phyloP scores from a whole-genome alignment of 352 stramenopile species.

The Pythium sp. region DNA sequence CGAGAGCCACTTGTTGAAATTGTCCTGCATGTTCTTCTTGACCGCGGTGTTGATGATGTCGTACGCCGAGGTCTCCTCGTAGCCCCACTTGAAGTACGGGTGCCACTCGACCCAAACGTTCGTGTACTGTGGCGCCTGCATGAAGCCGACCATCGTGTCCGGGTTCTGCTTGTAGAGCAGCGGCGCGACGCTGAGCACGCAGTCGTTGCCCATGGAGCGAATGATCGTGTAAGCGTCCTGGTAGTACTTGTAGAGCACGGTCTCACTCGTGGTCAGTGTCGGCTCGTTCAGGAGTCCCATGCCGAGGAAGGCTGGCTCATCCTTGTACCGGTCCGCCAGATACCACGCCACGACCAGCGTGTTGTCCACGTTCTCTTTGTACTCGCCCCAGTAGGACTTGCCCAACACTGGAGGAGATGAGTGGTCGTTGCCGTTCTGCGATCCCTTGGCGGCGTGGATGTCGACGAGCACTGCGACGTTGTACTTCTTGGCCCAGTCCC shows the following conservation, averaged over 20 bases:
- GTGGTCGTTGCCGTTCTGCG: constrained; percentile 73
- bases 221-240: constrained; percentile 60
- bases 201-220: constrained; percentile 55
- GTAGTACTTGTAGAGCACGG: constrained; percentile 69
- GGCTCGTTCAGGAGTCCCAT: constrained; percentile 78
- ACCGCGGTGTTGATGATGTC: constrained; percentile 48
- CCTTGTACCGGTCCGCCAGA: constrained; percentile 61
- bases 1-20: constrained; percentile 39
- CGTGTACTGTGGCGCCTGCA: constrained; percentile 41
- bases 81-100: constrained; percentile 81
- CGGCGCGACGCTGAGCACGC: constrained; percentile 54
- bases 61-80: constrained; percentile 46
- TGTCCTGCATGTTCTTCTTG: constrained; percentile 34
- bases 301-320: constrained; percentile 66
- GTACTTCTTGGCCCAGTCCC: constrained; percentile 39
- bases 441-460: constrained; percentile 67
- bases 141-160: constrained; percentile 47
- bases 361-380: constrained; percentile 56
- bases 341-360: constrained; percentile 34
- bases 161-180: constrained; percentile 50
- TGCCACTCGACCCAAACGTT: constrained; percentile 88
- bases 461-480: constrained; percentile 59
- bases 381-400: constrained; percentile 46
- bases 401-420: constrained; percentile 47
- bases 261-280: constrained; percentile 35